These are phyloP conservation scores for Fusarium begoniae DNA, from an alignment of 2,329 filamentous ascomycete species.

Conservation along the genomic window DNA sequence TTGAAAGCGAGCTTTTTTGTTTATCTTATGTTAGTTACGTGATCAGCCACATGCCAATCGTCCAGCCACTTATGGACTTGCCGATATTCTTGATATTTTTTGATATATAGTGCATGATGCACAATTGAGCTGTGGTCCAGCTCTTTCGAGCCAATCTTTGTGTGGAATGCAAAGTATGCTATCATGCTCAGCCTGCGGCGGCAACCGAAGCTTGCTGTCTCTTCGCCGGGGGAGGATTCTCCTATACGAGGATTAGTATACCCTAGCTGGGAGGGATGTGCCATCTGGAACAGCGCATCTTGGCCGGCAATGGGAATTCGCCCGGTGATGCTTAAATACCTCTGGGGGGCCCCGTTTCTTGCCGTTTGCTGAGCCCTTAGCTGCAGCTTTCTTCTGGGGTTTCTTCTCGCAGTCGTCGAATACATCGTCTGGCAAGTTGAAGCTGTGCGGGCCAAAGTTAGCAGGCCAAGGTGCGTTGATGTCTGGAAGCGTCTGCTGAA, in stretches of 20 bases:
- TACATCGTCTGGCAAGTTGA: conserved; percentile 88
- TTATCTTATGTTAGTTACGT: conserved; percentile 25
- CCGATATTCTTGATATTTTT: conserved; percentile 4
- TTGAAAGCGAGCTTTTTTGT: conserved; percentile 23
- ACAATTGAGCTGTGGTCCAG: conserved; percentile 1
- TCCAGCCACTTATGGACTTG: conserved; percentile 28
- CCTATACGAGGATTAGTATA: conserved; percentile 46
- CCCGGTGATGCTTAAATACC: conserved; percentile 47
- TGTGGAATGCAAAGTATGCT: neutral
- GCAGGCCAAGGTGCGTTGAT: conserved; percentile 1
- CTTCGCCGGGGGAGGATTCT: conserved; percentile 52
- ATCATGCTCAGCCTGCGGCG: conserved; percentile 49
- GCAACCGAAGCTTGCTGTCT: conserved; percentile 54
- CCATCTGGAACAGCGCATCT: conserved; percentile 8
- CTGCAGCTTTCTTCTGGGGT: conserved; percentile 66
- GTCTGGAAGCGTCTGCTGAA: conserved; percentile 17
- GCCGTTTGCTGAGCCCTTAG: conserved; percentile 50
- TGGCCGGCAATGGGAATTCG: conserved; percentile 15
- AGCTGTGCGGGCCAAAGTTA: conserved; percentile 60
- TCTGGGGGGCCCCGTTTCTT: conserved; percentile 62
- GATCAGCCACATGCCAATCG: conserved; percentile 19
- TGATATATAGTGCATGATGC: conserved; percentile 11
- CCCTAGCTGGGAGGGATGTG: conserved; percentile 6
- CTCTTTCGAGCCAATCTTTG: conserved; percentile 14
- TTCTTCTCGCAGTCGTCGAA: conserved; percentile 83